phyloP scores from a whole-genome alignment of 164 flowering plant species.

The Saururus chinensis region DNA sequence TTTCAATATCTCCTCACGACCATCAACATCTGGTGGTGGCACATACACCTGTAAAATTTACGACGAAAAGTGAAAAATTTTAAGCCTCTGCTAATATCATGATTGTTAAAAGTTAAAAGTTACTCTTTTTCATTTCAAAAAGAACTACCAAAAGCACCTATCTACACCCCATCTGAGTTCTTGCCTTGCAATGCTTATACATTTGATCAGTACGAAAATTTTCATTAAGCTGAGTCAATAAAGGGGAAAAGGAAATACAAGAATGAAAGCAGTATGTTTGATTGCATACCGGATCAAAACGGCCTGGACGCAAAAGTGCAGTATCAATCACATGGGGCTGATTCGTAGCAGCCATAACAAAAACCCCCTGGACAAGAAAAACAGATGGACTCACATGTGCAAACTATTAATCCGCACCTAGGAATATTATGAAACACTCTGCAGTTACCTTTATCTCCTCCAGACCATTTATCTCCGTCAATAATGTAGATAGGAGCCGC shows the following conservation, averaged over 20 bases:
- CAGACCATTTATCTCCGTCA: conserved; percentile 97
- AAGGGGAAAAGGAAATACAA: background rate
- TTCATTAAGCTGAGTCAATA: too few relatives aligned
- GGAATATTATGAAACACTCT: too few relatives aligned
- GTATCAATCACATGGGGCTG: conserved; percentile 85
- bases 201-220: too few relatives aligned
- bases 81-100: background rate
- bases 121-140: background rate
- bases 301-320: conserved; percentile 96
- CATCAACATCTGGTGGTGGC: conserved; percentile 86
- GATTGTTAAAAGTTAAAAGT: background rate
- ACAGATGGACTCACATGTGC: background rate
- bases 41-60: conserved; percentile 58
- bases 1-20: conserved; percentile 62
- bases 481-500: conserved; percentile 84
- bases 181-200: too few relatives aligned
- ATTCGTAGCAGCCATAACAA: conserved; percentile 96
- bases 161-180: background rate
- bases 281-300: conserved; percentile 76
- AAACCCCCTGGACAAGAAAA: conserved; percentile 57
- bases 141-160: too few relatives aligned
- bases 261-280: background rate
- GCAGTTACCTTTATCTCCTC: conserved; percentile 63
- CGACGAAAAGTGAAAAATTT: background rate
- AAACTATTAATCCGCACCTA: too few relatives aligned